Conservation (phyloP, 805 yeast genomes). For the Lachancea meyersii region DNA sequence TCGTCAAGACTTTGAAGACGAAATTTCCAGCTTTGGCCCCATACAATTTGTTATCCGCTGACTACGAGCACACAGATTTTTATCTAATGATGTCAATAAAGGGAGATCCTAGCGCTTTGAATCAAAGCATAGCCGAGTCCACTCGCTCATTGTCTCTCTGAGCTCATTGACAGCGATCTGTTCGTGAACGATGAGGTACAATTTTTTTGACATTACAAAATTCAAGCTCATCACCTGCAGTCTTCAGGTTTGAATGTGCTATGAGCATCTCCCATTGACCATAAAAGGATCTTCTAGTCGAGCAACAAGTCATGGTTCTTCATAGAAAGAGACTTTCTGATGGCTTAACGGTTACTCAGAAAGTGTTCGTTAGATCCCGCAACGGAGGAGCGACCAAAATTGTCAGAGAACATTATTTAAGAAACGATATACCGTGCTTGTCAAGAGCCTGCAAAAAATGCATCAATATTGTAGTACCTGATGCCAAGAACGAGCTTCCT, state of each 20-base stretch:
- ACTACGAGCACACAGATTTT: slow-evolving; percentile 3
- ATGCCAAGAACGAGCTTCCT: slow-evolving; percentile 63
- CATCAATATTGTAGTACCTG: slow-evolving; percentile 43
- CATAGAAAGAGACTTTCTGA: slow-evolving; percentile 42
- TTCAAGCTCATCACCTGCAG: neutral
- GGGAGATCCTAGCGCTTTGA: neutral
- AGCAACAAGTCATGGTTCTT: neutral
- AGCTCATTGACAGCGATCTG: neutral
- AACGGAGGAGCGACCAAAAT: slow-evolving; percentile 86
- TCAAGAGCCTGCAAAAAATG: slow-evolving; percentile 67
- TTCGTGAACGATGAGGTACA: neutral
- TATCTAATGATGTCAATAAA: slow-evolving; percentile 2
- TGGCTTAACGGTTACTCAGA: slow-evolving; percentile 66
- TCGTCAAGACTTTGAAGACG: neutral
- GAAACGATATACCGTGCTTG: slow-evolving; percentile 89
- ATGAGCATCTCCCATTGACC: neutral
- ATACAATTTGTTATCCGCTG: slow-evolving; percentile 1
- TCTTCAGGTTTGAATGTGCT: too few species aligned
- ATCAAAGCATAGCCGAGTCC: neutral
- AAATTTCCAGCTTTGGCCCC: slow-evolving; percentile 1
- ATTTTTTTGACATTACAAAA: neutral
- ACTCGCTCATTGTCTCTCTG: neutral
- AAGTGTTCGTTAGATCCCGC: slow-evolving; percentile 86
- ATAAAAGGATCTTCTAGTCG: neutral
- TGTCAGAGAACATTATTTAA: slow-evolving; percentile 87